These are phyloP conservation scores for Neofusicoccum umdonicola DNA, from an alignment of 2,329 filamentous ascomycete species.

Conservation along the genomic window DNA sequence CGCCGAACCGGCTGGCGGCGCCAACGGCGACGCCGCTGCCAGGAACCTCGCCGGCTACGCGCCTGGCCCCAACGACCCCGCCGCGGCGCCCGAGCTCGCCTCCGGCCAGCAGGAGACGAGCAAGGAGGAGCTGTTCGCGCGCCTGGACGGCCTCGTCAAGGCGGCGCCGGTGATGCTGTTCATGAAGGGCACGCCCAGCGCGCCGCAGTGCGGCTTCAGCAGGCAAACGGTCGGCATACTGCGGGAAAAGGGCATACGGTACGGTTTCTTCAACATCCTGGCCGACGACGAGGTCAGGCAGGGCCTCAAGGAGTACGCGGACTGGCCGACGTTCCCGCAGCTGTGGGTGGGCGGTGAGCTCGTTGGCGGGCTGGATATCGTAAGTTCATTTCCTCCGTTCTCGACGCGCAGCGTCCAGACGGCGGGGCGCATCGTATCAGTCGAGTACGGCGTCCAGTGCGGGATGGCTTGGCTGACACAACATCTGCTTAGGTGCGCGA, in stretches of 20 bases:
- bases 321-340: constrained; percentile 98
- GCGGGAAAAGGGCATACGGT: constrained; percentile 86
- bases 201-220: constrained; percentile 89
- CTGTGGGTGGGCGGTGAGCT: constrained; percentile 89
- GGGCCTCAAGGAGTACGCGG: constrained; percentile 94
- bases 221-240: constrained; percentile 83
- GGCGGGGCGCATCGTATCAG: background rate
- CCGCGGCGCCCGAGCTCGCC: constrained; percentile 49
- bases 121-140: constrained; percentile 81
- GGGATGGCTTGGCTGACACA: constrained; percentile 25
- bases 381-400: background rate
- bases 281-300: constrained; percentile 96
- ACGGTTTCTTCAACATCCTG: constrained; percentile 98
- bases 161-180: constrained; percentile 98
- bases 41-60: constrained; percentile 47
- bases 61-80: constrained; percentile 41
- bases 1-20: constrained; percentile 31
- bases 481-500: constrained; percentile 72
- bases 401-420: background rate
- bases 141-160: constrained; percentile 82
- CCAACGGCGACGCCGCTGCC: constrained; percentile 25
- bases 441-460: background rate
- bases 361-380: constrained; percentile 56
- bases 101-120: constrained; percentile 44
- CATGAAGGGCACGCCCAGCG: constrained; percentile 92